Evolutionary conservation across 1,139 yeast genomes (phyloP), one percentile per base, ranked within the genome.

Genomic region (Zygotorulaspora mrakii): DNA sequence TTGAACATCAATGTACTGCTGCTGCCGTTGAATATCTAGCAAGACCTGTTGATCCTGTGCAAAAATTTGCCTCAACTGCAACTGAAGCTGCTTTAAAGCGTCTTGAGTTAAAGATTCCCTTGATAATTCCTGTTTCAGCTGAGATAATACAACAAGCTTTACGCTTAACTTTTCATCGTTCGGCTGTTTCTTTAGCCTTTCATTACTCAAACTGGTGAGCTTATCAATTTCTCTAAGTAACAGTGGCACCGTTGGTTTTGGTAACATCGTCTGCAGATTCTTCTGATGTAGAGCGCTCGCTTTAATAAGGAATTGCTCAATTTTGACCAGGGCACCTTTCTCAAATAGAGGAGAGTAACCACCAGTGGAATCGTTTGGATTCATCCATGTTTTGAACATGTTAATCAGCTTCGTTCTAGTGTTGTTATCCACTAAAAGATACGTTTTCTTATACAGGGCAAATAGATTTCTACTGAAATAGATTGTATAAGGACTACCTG

Each of bases 381-480:
- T 68, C 67, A 84, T 82, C 99, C 99, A 94, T 10, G 96, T 85
- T 57, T 79, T 81, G 65, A 85, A 89, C 49, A 94, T 67, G 49
- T 81, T 82, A 41, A 77, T 79, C 61, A 94, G 68, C 62, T 82
- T 84, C 38, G 74, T 72, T 49, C 97, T 73, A 12, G 81, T 76
- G n/a, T 71, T 65, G 52, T 87, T 95, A 54, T 79, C 82, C 28
- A 85, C 91, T 43, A 82, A 67, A 21, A 87, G 75, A 59, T 86
- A 94, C 2, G 89, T 82, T 48, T 78, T 81, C 17, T 86, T 79
- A 62, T 82, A 91, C 2, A 85, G 44, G 23, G 46, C 48, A 40
- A 57, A 55, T 43, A 62, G 47, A 45, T 61, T 59, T 39, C 59
- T 57, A 40, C 62, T 67, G 83, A 58, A 89, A 79, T 45, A 83